Evolutionary conservation across 768 basidiomycete species (phyloP), one percentile per base, ranked within the genome.

Genomic region (Rhodotorula kratochvilovae): DNA sequence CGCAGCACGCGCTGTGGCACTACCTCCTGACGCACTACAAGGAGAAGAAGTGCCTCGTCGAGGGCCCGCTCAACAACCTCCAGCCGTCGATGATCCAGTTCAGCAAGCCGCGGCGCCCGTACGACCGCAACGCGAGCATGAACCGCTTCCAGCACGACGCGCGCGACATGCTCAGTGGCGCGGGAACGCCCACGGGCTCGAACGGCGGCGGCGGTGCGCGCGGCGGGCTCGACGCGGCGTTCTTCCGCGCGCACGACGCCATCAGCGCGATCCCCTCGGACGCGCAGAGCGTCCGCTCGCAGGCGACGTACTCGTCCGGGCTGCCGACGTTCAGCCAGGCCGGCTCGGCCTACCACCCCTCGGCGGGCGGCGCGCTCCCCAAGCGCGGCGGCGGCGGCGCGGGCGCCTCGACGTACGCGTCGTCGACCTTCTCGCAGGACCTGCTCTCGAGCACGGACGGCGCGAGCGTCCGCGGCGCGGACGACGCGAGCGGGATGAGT

Each of bases 41-140:
- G 83, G 96, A 98, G 82, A 91, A 90, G 80, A 86, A 83, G 63
- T 89, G 87, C 77, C 87, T 99, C 63, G 96, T 99, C 39, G 96
- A 99, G 79, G 96, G 96, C 3, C 92, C 96, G 4, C 84, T 99
- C 57, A 97, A 87, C 81, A 98, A 99, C 81, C 83, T 99, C 46
- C 96, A 98, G 80, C 85, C 92, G 12, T 95, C 92, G 82, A 95
- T 99, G 94, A 99, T 99, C 70, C 96, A 98, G 80, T 97, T 99
- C 84, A 93, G 91, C 85, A 94, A 96, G 82, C 96, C 96, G 43
- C 87, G 92, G 6, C 89, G 92, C 64, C 86, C 92, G 10, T 85
- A 94, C 50, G 86, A 85, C 75, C 93, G 93, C 80, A 89, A 92
- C 87, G 91, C 95, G 74, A 90, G 90, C 68, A 94, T 91, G 86